These are phyloP conservation scores for Oryza meyeriana DNA, from an alignment of 176 grass and related monocot species.

Conservation along the genomic window DNA sequence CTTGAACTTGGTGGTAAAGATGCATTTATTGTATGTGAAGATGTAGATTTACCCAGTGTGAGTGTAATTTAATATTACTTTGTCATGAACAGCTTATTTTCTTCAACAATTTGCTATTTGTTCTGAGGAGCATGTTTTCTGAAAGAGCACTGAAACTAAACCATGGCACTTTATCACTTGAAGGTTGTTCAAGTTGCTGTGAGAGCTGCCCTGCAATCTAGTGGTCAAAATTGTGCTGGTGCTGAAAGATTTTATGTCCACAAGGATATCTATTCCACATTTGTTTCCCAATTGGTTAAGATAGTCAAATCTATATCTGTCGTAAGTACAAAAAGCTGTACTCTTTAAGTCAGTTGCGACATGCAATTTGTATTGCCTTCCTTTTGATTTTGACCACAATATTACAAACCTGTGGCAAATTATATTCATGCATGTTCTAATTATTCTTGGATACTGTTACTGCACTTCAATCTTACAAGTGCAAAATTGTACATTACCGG, in stretches of 20 bases:
- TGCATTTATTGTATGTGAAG: conserved; percentile 99
- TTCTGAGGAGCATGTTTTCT: not conserved
- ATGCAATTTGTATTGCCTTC: conserved; percentile 6
- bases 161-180: conserved; percentile 7
- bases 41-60: conserved; percentile 94
- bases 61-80: conserved; percentile 31
- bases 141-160: conserved; percentile 11
- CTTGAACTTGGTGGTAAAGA: conserved; percentile 98
- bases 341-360: conserved; percentile 5
- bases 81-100: conserved; percentile 4
- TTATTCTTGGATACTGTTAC: not conserved
- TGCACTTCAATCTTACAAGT: not conserved
- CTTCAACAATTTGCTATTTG: conserved; percentile 2
- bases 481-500: not conserved
- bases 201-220: conserved; percentile 90
- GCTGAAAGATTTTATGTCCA: conserved; percentile 99
- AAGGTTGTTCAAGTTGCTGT: conserved; percentile 99
- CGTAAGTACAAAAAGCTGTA: conserved; percentile 57
- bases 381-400: not conserved
- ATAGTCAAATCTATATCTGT: conserved; percentile 94
- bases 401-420: conserved; percentile 14
- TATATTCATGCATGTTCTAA: conserved; percentile 4
- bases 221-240: conserved; percentile 95
- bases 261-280: conserved; percentile 70
- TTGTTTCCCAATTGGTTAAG: conserved; percentile 78